Percentiles rank a stretch among this genome's conserved stretches.
phyloP scores from a whole-genome alignment of 768 basidiomycete species.

The Psilocybe azurescens region DNA sequence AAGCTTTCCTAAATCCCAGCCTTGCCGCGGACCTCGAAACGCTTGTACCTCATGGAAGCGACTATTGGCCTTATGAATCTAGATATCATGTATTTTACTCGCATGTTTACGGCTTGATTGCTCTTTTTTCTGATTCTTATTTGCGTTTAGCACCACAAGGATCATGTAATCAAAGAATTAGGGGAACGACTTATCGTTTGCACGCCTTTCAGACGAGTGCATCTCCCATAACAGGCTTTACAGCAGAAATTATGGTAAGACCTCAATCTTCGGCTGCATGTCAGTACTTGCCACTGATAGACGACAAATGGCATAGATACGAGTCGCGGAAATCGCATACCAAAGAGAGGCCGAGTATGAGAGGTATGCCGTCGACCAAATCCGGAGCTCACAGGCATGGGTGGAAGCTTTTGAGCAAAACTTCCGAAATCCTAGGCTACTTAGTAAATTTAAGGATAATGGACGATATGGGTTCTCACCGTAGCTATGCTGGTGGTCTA shows the following conservation, averaged over 20 bases:
- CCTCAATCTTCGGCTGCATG: background rate
- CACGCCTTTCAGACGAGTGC: conserved; percentile 76
- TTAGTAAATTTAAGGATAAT: background rate
- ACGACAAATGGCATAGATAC: conserved; percentile 43
- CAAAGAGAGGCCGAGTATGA: conserved; percentile 51
- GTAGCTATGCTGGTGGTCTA: no score
- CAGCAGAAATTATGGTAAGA: conserved; percentile 76
- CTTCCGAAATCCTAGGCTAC: background rate
- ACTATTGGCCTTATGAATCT: conserved; percentile 74
- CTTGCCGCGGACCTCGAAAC: conserved; percentile 40
- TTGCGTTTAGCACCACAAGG: conserved; percentile 51
- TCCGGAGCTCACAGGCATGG: conserved; percentile 15
- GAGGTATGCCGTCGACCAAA: conserved; percentile 48
- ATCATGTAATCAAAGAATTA: conserved; percentile 47
- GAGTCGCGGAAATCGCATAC: conserved; percentile 69
- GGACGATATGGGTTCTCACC: no score
- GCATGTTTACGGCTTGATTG: background rate
- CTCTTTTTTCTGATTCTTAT: background rate
- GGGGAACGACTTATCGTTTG: conserved; percentile 65
- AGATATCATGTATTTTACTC: conserved; percentile 62
- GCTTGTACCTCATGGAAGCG: conserved; percentile 56
- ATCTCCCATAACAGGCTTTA: conserved; percentile 81
- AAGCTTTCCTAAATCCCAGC: conserved; percentile 66
- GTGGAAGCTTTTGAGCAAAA: conserved; percentile 8
- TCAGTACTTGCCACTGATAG: background rate